Evolutionary conservation across 345 rosid genomes (phyloP).

Genomic region (Eucalyptus cloeziana): DNA sequence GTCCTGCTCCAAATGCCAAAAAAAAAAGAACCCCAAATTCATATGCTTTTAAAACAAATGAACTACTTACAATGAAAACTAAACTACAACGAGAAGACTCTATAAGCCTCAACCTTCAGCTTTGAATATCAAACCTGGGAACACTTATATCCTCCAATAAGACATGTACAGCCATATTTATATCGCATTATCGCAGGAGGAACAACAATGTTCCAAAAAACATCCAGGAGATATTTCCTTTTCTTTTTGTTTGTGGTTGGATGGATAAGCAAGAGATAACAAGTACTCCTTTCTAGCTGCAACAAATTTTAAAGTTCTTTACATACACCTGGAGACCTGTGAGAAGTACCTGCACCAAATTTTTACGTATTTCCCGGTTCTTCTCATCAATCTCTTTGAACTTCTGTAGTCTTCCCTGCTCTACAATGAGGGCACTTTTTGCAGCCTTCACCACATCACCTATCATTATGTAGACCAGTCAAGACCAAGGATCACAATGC

Average conservation of each 20-base stretch:
- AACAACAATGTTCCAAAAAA: not conserved
- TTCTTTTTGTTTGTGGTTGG: not conserved
- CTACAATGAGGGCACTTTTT: slow-evolving; percentile 48
- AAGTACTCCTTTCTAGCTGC: not conserved
- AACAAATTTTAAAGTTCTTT: not conserved
- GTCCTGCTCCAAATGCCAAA: slow-evolving; percentile 24
- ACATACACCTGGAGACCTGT: not conserved
- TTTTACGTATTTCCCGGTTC: slow-evolving; percentile 26
- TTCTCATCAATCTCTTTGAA: slow-evolving; percentile 41
- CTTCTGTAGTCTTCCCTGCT: slow-evolving; percentile 54
- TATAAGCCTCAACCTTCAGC: not conserved
- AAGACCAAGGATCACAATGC: not conserved
- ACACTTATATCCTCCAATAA: not conserved
- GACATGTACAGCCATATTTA: not conserved
- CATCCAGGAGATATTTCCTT: not conserved
- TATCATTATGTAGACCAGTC: slow-evolving; percentile 1
- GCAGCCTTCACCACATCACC: slow-evolving; percentile 56
- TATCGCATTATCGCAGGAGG: not conserved
- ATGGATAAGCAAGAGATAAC: not conserved
- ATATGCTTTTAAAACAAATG: not conserved
- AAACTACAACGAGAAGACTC: not conserved
- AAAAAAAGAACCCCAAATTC: not conserved
- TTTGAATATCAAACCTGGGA: not conserved
- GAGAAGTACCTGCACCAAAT: slow-evolving; percentile 40
- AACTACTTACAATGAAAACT: not conserved